Conservation (phyloP, 441 rosid genomes). For the Macaranga tanarius region DNA sequence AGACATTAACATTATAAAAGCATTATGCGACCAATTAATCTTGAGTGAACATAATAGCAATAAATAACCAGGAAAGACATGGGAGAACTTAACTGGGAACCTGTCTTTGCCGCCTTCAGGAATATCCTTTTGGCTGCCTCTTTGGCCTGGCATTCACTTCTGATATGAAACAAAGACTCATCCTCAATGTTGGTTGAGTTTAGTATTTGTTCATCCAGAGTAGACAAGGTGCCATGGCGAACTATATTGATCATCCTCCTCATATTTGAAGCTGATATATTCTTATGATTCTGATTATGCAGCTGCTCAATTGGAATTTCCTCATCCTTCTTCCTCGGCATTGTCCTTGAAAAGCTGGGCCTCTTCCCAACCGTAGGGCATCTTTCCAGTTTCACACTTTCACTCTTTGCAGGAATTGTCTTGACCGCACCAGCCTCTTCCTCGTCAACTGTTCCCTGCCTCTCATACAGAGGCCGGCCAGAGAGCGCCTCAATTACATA, state of each 20-base stretch:
- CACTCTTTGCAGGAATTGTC: too few species aligned
- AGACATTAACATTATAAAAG: neutral
- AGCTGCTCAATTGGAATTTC: slow-evolving; percentile 45
- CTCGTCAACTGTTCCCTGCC: slow-evolving; percentile 18
- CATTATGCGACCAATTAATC: neutral
- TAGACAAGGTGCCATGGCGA: slow-evolving; percentile 43
- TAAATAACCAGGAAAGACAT: neutral
- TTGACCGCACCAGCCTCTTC: too few species aligned
- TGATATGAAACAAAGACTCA: slow-evolving; percentile 44
- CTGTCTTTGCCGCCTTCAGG: slow-evolving; percentile 56
- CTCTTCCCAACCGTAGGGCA: slow-evolving; percentile 19
- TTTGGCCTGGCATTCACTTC: slow-evolving; percentile 58
- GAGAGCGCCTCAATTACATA: slow-evolving; percentile 54
- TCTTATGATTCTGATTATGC: slow-evolving; percentile 51
- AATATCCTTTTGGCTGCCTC: slow-evolving; percentile 70
- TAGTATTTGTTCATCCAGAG: slow-evolving; percentile 51
- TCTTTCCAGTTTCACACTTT: too few species aligned
- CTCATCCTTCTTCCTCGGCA: slow-evolving; percentile 33
- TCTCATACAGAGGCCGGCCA: slow-evolving; percentile 48
- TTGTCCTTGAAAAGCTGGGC: slow-evolving; percentile 20
- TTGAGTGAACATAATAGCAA: neutral
- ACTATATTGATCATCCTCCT: slow-evolving; percentile 51
- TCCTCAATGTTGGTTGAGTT: slow-evolving; percentile 42
- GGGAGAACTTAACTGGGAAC: slow-evolving; percentile 37
- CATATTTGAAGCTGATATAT: slow-evolving; percentile 71